Conservation (phyloP, 768 basidiomycete species). For the Galerina marginata region DNA sequence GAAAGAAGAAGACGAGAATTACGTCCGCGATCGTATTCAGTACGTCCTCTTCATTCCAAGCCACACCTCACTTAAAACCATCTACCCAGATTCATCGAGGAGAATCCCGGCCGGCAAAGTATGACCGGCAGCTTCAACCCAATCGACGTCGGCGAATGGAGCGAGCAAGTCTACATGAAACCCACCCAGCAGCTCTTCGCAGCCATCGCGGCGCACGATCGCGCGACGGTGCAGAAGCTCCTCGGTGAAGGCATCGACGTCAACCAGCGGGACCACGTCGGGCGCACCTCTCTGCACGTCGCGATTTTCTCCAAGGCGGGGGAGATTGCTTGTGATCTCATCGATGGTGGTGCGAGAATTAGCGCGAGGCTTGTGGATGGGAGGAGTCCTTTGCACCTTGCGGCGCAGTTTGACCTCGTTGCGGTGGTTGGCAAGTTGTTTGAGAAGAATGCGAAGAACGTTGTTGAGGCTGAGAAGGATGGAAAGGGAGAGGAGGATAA, state of each 20-base stretch:
- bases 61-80: too few relatives aligned
- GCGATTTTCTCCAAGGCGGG: slow-evolving; percentile 52
- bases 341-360: slow-evolving; percentile 62
- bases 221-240: slow-evolving; percentile 41
- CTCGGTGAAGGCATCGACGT: slow-evolving; percentile 47
- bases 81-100: slow-evolving; percentile 57
- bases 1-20: slow-evolving; percentile 55
- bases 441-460: slow-evolving; percentile 50
- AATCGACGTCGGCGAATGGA: slow-evolving; percentile 72
- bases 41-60: slow-evolving; percentile 29
- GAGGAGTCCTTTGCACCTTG: slow-evolving; percentile 58
- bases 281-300: slow-evolving; percentile 63
- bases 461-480: slow-evolving; percentile 32
- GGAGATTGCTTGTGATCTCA: slow-evolving; percentile 54
- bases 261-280: slow-evolving; percentile 64
- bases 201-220: slow-evolving; percentile 54
- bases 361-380: slow-evolving; percentile 63
- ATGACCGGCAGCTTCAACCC: slow-evolving; percentile 70
- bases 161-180: slow-evolving; percentile 63
- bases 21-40: slow-evolving; percentile 59
- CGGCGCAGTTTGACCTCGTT: slow-evolving; percentile 51
- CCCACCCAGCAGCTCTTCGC: slow-evolving; percentile 58
- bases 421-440: slow-evolving; percentile 54
- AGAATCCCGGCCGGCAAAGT: slow-evolving; percentile 65
- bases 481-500: slow-evolving; percentile 29